Conservation (phyloP, 2,329 filamentous ascomycete species). For the Cladophialophora psammophila region DNA sequence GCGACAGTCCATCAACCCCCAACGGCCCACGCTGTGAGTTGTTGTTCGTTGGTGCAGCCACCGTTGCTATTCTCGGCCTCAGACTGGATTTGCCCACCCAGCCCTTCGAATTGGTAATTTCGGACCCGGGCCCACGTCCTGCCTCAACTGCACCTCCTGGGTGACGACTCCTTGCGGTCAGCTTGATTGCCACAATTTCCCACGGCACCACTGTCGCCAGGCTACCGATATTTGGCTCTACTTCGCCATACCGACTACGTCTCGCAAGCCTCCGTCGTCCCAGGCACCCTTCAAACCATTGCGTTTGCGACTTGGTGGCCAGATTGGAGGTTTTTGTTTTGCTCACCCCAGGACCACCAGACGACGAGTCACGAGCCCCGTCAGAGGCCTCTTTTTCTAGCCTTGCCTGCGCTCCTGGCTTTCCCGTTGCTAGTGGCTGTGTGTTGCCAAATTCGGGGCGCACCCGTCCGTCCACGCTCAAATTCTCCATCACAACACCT, state of each 20-base stretch:
- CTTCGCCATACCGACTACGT: constrained; percentile 35
- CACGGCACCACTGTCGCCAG: constrained; percentile 37
- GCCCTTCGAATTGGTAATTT: constrained; percentile 38
- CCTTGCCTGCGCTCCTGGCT: constrained; percentile 15
- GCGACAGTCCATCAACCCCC: constrained; percentile 13
- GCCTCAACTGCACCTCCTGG: constrained; percentile 25
- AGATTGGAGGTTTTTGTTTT: constrained; percentile 28
- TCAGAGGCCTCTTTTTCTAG: constrained; percentile 19
- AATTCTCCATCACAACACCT: constrained; percentile 31
- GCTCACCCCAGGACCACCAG: constrained; percentile 13
- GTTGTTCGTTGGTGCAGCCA: constrained; percentile 33
- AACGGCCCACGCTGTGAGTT: constrained; percentile 19
- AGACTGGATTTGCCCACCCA: constrained; percentile 31
- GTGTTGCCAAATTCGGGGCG: constrained; percentile 24
- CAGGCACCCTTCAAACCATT: constrained; percentile 26
- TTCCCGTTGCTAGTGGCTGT: constrained; percentile 30
- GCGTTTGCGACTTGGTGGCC: constrained; percentile 30
- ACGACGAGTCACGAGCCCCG: constrained; percentile 31
- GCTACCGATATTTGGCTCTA: constrained; percentile 36
- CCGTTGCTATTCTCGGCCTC: constrained; percentile 36
- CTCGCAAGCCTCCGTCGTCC: constrained; percentile 28
- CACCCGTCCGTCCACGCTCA: constrained; percentile 22
- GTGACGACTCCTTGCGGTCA: constrained; percentile 39
- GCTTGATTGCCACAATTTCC: constrained; percentile 43
- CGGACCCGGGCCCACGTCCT: constrained; percentile 37